A percentile compares a stretch with the other conserved stretches of the same genome.
These are phyloP conservation scores for Candida smagusa DNA, from an alignment of 1,139 yeast genomes.

Conservation along the genomic window DNA sequence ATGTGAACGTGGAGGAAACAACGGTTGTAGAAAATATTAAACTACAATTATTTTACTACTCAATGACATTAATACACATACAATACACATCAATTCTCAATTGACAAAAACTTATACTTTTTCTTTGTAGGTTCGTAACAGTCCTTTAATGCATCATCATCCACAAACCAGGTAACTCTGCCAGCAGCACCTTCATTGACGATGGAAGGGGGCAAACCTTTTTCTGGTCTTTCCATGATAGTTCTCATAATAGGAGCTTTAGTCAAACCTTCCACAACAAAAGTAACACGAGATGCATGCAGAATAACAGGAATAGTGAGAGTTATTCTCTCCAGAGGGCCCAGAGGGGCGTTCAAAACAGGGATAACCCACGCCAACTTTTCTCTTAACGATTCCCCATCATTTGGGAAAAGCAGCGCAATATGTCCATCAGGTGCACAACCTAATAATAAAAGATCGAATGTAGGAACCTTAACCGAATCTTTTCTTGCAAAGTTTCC, in stretches of 20 bases:
- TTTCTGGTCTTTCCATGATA: slow-evolving; percentile 96
- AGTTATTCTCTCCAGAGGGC: slow-evolving; percentile 85
- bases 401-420: slow-evolving; percentile 92
- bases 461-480: slow-evolving; percentile 91
- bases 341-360: slow-evolving; percentile 87
- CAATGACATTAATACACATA: not conserved
- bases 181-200: slow-evolving; percentile 97
- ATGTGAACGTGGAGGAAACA: no score
- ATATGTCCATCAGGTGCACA: slow-evolving; percentile 99
- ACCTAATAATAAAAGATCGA: slow-evolving; percentile 84
- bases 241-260: slow-evolving; percentile 91
- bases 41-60: no score
- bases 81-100: slow-evolving; percentile 11
- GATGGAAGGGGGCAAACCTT: slow-evolving; percentile 89
- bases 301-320: slow-evolving; percentile 92
- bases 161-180: slow-evolving; percentile 96
- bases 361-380: slow-evolving; percentile 96
- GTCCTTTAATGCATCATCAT: slow-evolving; percentile 88
- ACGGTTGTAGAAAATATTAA: no score
- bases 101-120: slow-evolving; percentile 60
- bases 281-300: slow-evolving; percentile 88
- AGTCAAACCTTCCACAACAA: slow-evolving; percentile 93
- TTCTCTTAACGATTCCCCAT: slow-evolving; percentile 80
- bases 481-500: slow-evolving; percentile 95
- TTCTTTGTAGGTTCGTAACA: slow-evolving; percentile 70